Conservation (phyloP, 768 basidiomycete genomes). For the Boletus tylopilopsis region DNA sequence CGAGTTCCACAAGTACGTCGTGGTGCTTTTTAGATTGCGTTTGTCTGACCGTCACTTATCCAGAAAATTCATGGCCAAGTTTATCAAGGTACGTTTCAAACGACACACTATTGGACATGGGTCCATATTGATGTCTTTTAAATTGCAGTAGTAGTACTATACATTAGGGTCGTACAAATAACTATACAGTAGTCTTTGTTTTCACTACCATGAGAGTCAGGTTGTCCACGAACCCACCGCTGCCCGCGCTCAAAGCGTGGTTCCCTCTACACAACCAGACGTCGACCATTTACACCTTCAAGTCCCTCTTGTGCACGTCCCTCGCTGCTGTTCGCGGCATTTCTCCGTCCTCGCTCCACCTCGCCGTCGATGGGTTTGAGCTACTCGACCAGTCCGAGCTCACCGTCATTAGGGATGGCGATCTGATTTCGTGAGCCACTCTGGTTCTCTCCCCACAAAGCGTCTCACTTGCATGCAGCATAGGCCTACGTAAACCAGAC, state of each 20-base stretch:
- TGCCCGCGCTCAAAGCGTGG: constrained; percentile 52
- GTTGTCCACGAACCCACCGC: constrained; percentile 44
- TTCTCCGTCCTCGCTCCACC: constrained; percentile 3
- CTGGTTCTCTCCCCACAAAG: too few species aligned
- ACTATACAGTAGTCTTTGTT: too few species aligned
- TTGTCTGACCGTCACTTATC: constrained; percentile 7
- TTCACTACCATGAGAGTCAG: constrained; percentile 38
- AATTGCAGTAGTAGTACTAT: too few species aligned
- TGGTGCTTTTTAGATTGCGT: not conserved
- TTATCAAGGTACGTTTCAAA: constrained; percentile 69
- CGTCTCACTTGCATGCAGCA: constrained; percentile 12
- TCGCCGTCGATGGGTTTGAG: constrained; percentile 29
- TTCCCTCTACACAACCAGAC: constrained; percentile 31
- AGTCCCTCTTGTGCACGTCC: constrained; percentile 16
- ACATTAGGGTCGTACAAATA: too few species aligned
- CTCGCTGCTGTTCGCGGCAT: constrained; percentile 8
- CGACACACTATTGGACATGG: not conserved
- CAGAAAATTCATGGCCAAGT: constrained; percentile 91
- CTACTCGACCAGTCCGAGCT: constrained; percentile 27
- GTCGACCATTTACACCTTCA: constrained; percentile 13
- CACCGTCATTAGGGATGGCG: constrained; percentile 26
- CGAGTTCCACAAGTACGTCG: constrained; percentile 84
- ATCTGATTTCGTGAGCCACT: constrained; percentile 24
- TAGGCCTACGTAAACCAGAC: constrained; percentile 7
- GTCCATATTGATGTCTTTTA: not conserved